Evolutionary conservation across 768 basidiomycete species (phyloP).

Genomic region (Suillus hirtellus): DNA sequence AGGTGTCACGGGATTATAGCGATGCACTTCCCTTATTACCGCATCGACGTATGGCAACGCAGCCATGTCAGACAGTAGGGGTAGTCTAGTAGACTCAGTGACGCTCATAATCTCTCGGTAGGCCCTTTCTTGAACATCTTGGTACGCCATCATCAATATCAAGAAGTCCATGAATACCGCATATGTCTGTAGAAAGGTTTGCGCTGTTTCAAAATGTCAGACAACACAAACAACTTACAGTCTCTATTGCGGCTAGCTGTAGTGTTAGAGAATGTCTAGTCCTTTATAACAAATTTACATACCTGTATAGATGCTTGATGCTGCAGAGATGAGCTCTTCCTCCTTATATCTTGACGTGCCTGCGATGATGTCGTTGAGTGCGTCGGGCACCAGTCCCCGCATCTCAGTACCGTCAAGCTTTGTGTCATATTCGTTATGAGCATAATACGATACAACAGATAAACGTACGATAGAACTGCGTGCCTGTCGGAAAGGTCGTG

Average conservation of each 20-base stretch:
- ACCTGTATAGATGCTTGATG: neutral
- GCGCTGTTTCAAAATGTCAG: neutral
- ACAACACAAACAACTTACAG: neutral
- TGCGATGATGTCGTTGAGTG: neutral
- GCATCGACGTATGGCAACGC: neutral
- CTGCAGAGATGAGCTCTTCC: neutral
- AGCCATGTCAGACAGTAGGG: neutral
- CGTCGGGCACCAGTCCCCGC: neutral
- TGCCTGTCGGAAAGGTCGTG: neutral
- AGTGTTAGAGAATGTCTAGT: neutral
- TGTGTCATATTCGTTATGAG: neutral
- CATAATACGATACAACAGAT: neutral
- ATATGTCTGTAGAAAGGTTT: neutral
- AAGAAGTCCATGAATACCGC: neutral
- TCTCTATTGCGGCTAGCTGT: neutral
- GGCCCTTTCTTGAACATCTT: neutral
- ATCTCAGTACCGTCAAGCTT: neutral
- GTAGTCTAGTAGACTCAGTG: neutral
- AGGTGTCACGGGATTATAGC: neutral
- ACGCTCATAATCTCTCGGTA: neutral
- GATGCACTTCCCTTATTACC: neutral
- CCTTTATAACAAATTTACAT: neutral
- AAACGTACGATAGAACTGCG: neutral
- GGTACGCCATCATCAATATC: neutral
- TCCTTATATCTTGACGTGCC: neutral